phyloP scores from a whole-genome alignment of 2,329 filamentous ascomycete genomes.

The Conoideocrella luteorostrata region DNA sequence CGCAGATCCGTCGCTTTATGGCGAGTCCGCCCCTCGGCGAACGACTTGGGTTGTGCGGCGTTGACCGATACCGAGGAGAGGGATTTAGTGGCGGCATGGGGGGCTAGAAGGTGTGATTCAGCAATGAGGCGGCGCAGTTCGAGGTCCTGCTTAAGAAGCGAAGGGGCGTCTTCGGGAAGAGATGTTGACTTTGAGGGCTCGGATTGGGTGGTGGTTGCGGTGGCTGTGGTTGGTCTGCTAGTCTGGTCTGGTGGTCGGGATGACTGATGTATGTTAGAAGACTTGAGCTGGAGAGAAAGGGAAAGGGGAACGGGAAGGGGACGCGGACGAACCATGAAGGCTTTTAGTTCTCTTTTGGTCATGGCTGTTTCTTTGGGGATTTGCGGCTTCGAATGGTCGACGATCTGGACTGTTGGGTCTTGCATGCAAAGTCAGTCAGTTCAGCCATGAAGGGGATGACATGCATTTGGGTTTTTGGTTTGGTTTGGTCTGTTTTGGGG shows the following conservation, averaged over 20 bases:
- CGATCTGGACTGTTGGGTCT: slow-evolving; percentile 43
- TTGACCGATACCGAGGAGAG: slow-evolving; percentile 32
- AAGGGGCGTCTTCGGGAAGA: slow-evolving; percentile 51
- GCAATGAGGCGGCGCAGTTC: slow-evolving; percentile 83
- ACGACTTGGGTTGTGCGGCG: slow-evolving; percentile 33
- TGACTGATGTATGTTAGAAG: slow-evolving; percentile 26
- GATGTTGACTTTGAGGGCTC: slow-evolving; percentile 23
- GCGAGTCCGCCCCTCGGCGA: slow-evolving; percentile 61
- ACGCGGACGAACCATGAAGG: slow-evolving; percentile 60
- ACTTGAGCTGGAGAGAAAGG: background rate
- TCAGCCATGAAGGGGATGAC: no score
- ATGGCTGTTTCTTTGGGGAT: slow-evolving; percentile 36
- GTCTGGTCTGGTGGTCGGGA: slow-evolving; percentile 41
- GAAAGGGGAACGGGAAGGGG: background rate
- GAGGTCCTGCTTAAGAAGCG: slow-evolving; percentile 83
- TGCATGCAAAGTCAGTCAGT: no score
- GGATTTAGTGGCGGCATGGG: slow-evolving; percentile 41
- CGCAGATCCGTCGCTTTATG: slow-evolving; percentile 80
- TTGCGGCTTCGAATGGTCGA: slow-evolving; percentile 48
- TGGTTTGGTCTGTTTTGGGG: slow-evolving; percentile 4
- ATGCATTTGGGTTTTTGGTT: no score
- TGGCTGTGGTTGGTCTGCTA: slow-evolving; percentile 12
- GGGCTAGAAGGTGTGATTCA: slow-evolving; percentile 77
- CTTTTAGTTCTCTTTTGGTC: slow-evolving; percentile 65
- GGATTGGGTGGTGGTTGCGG: slow-evolving; percentile 14